These are phyloP conservation scores for Kodamaea nitidulidarum DNA, from an alignment of 805 yeast species.

Conservation along the genomic window DNA sequence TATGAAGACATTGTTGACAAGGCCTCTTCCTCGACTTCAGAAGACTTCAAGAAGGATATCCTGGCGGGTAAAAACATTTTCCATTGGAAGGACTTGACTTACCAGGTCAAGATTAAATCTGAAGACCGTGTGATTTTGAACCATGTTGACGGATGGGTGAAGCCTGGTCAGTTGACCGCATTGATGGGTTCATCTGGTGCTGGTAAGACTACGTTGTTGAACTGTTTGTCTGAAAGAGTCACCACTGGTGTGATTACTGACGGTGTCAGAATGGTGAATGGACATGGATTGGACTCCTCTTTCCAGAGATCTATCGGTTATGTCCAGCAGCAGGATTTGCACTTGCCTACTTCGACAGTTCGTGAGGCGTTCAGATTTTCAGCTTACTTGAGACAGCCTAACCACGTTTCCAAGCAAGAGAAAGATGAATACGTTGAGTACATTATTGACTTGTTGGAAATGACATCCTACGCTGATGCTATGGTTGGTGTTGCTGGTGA, in stretches of 20 bases:
- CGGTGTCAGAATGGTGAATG: conserved; percentile 36
- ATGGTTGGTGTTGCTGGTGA: conserved; percentile 33
- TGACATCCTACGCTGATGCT: conserved; percentile 28
- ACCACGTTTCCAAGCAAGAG: conserved; percentile 16
- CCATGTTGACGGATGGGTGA: conserved; percentile 77
- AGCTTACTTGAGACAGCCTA: conserved; percentile 27
- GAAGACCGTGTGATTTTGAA: conserved; percentile 59
- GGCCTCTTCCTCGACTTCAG: conserved; percentile 9
- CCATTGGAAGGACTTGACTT: conserved; percentile 75
- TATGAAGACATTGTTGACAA: conserved; percentile 25
- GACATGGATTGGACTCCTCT: conserved; percentile 20
- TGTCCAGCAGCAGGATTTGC: conserved; percentile 33
- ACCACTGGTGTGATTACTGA: conserved; percentile 23
- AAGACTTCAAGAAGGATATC: conserved; percentile 4
- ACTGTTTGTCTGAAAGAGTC: conserved; percentile 30
- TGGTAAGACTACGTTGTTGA: conserved; percentile 44
- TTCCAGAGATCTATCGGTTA: conserved; percentile 33
- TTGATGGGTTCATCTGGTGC: conserved; percentile 54
- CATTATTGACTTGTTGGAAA: conserved; percentile 22
- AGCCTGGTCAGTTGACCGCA: conserved; percentile 79
- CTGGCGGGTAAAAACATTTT: conserved; percentile 45
- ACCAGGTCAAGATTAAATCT: conserved; percentile 59
- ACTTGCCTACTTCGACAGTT: conserved; percentile 29
- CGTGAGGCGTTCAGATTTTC: conserved; percentile 26
- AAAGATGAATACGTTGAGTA: conserved; percentile 25